These are phyloP conservation scores for Aphanomyces cochlioides DNA, from an alignment of 352 stramenopile genomes.

Conservation along the genomic window DNA sequence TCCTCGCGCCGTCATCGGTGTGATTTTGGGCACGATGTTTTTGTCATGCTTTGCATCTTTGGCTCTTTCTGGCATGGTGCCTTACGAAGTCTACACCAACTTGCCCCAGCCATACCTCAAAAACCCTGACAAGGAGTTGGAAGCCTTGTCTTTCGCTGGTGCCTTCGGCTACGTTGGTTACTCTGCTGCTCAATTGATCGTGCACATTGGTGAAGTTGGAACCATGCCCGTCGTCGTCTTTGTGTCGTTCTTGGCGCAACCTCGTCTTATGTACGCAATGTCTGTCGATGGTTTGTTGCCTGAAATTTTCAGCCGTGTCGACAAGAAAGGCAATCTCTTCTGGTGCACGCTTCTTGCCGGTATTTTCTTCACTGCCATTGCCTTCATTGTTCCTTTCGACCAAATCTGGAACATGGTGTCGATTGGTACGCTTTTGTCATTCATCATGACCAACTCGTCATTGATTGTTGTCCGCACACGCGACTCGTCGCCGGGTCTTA, in stretches of 20 bases:
- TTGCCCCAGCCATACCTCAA: slow-evolving; percentile 6
- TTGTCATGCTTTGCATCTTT: slow-evolving; percentile 44
- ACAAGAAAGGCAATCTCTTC: slow-evolving; percentile 78
- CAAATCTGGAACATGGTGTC: slow-evolving; percentile 85
- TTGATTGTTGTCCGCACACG: slow-evolving; percentile 68
- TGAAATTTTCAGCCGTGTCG: slow-evolving; percentile 84
- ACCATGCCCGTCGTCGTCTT: slow-evolving; percentile 94
- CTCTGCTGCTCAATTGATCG: slow-evolving; percentile 42
- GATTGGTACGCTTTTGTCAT: slow-evolving; percentile 84
- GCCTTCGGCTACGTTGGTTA: slow-evolving; percentile 26
- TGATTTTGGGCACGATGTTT: slow-evolving; percentile 44
- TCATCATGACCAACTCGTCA: slow-evolving; percentile 79
- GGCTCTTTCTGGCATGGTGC: slow-evolving; percentile 62
- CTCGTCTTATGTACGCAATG: slow-evolving; percentile 90
- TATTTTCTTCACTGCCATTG: slow-evolving; percentile 58
- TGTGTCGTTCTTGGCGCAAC: slow-evolving; percentile 90
- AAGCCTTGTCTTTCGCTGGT: neutral
- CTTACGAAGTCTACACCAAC: slow-evolving; percentile 34
- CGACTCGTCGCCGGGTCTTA: slow-evolving; percentile 45
- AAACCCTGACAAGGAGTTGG: neutral
- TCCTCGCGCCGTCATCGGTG: slow-evolving; percentile 55
- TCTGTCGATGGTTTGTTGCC: slow-evolving; percentile 91
- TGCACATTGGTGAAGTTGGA: slow-evolving; percentile 66
- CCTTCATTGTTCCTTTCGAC: slow-evolving; percentile 71
- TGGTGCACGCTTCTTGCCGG: slow-evolving; percentile 68